Base-by-base conservation (phyloP, 805 yeast species). In the Teunomyces funiuensis region DNA sequence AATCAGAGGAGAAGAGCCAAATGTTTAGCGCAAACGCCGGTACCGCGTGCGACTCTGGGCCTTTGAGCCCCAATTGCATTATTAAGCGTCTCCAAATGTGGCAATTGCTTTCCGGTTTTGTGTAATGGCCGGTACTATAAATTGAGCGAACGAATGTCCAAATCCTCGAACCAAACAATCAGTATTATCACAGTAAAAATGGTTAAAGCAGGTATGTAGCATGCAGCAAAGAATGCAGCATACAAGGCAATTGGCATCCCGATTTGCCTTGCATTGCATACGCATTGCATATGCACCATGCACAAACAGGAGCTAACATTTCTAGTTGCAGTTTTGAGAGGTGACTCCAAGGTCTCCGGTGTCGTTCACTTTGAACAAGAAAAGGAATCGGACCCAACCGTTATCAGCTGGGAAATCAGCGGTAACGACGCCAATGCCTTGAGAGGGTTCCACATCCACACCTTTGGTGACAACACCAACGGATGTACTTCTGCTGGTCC, bases 401-500 rank as follows among this genome's bases (percentile, higher is more conserved):
- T 88, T 36, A 77, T 93, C 55, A 55, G 89, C 16, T 93, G 88
- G 82, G 95, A 91, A 59, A 86, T 93, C 63, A 60, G 80, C 44
- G 99, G 99, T 66, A 88, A 89, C 71, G 83, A 80, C 52, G 74
- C 97, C 47, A 84, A 87, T 60, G 91, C 96, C 39, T 73, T 77
- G 64, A 83, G 96, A 71, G 99, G 99, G 40, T 91, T 93, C 96
- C 99, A 93, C 79, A 74, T 93, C 63, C 99, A 93, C 73, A 85
- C 88, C 64, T 93, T 93, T 61, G 99, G 99, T 74, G 99, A 93
- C 77, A 88, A 88, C 82, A 88, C 99, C 72, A 93, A 93, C 68
- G 99, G 99, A 53, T 93, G 99, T 76, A 91, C 96, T 46, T 87
- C 96, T 53, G 97, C 97, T 41, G 97, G 97, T 62, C 96, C 97